Conservation (phyloP, 352 stramenopile species). For the Globisporangium yorkense region DNA sequence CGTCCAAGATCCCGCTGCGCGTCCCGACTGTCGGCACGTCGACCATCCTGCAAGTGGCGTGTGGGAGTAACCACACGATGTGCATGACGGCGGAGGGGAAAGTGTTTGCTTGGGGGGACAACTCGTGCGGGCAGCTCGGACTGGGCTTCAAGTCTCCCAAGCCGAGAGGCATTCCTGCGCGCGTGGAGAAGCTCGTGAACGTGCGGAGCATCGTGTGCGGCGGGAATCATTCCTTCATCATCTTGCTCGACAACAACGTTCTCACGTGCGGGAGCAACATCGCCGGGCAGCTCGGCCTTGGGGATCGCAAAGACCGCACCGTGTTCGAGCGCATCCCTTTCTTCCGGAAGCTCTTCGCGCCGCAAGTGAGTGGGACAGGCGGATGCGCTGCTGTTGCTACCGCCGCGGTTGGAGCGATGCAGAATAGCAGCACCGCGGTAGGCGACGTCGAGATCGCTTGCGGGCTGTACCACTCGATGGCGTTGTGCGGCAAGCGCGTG, state of each 20-base stretch:
- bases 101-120: conserved; percentile 65
- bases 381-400: not conserved
- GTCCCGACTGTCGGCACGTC: conserved; percentile 32
- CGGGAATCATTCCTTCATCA: conserved; percentile 54
- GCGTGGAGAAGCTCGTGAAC: conserved; percentile 47
- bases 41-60: conserved; percentile 45
- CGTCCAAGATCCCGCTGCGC: conserved; percentile 47
- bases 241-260: conserved; percentile 45
- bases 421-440: not conserved
- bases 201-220: conserved; percentile 40
- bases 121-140: conserved; percentile 51
- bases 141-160: conserved; percentile 27
- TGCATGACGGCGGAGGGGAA: conserved; percentile 49
- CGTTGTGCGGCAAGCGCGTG: conserved; percentile 29
- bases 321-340: conserved; percentile 47
- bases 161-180: conserved; percentile 25
- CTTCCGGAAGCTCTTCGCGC: conserved; percentile 30
- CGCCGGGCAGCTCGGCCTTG: conserved; percentile 51
- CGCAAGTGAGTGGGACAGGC: not conserved
- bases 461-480: conserved; percentile 57
- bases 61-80: conserved; percentile 56
- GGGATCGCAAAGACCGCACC: conserved; percentile 34
- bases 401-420: not conserved
- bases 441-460: conserved; percentile 39
- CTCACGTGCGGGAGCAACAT: conserved; percentile 60